Evolutionary conservation across 768 basidiomycete genomes (phyloP).

Genomic region (Chalciporus chontae): DNA sequence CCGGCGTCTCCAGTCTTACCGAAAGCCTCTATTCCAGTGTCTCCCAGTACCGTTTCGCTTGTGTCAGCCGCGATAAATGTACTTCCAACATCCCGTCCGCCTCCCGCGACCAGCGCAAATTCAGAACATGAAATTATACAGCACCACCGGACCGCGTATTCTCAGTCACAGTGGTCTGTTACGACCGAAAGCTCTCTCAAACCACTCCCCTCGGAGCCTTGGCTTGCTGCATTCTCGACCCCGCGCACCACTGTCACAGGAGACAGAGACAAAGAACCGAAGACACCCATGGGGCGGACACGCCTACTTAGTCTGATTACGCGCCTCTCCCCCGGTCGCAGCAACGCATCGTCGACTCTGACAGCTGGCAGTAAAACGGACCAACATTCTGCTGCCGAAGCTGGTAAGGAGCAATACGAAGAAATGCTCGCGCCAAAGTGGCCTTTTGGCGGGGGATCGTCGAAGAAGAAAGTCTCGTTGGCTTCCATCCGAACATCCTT

Average conservation of each 20-base stretch:
- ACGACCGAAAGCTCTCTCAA: slow-evolving; percentile 29
- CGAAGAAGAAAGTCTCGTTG: slow-evolving; percentile 6
- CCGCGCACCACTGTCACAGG: slow-evolving; percentile 11
- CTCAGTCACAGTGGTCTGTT: slow-evolving; percentile 22
- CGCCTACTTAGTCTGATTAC: slow-evolving; percentile 32
- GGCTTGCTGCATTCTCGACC: background rate
- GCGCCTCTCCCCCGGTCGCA: slow-evolving; percentile 27
- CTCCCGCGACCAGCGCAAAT: background rate
- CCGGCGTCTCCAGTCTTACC: background rate
- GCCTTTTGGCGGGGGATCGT: slow-evolving; percentile 26
- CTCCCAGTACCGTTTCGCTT: slow-evolving; percentile 6
- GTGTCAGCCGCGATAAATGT: background rate
- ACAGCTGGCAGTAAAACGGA: slow-evolving; percentile 8
- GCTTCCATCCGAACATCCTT: slow-evolving; percentile 30
- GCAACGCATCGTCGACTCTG: slow-evolving; percentile 6
- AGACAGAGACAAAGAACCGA: slow-evolving; percentile 22
- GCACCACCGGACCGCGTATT: background rate
- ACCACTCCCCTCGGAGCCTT: slow-evolving; percentile 13
- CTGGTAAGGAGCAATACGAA: slow-evolving; percentile 15
- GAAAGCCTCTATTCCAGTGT: slow-evolving; percentile 1
- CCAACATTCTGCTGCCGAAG: slow-evolving; percentile 19
- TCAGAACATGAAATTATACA: background rate
- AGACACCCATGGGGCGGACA: slow-evolving; percentile 27
- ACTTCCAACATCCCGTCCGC: background rate
- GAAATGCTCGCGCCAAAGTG: slow-evolving; percentile 14